phyloP scores from a whole-genome alignment of 768 basidiomycete genomes.

The Boletus rubescentipes region DNA sequence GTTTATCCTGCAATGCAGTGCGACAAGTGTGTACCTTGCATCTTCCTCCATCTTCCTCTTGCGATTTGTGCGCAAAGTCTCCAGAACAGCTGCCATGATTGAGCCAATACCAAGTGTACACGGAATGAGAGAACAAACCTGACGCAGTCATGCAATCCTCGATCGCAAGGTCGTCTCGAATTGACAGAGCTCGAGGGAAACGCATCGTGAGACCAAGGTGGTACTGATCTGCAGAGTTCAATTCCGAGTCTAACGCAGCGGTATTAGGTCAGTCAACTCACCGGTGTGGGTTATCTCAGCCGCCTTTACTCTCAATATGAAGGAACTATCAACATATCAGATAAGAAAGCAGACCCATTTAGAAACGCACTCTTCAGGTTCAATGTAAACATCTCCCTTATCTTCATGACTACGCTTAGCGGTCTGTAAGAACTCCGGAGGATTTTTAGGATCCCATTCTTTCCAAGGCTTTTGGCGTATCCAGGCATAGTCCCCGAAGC shows the following conservation, averaged over 20 bases:
- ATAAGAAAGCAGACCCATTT: neutral
- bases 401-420: conserved; percentile 66
- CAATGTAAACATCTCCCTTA: conserved; percentile 87
- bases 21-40: conserved; percentile 39
- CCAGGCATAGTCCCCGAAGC: conserved; percentile 84
- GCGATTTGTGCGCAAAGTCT: conserved; percentile 58
- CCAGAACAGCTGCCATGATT: conserved; percentile 49
- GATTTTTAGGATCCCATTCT: conserved; percentile 66
- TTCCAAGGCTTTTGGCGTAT: conserved; percentile 84
- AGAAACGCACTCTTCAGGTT: conserved; percentile 74
- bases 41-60: conserved; percentile 76
- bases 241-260: neutral
- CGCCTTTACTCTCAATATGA: conserved; percentile 91
- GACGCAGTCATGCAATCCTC: conserved; percentile 73
- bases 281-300: conserved; percentile 84
- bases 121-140: conserved; percentile 38
- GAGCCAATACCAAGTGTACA: neutral
- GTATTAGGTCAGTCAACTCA: conserved; percentile 25
- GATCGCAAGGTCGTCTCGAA: conserved; percentile 74
- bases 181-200: conserved; percentile 82
- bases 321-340: conserved; percentile 59
- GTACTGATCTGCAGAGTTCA: conserved; percentile 61
- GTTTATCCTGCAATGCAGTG: neutral
- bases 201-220: conserved; percentile 88
- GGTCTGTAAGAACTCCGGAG: conserved; percentile 68